Evolutionary conservation across 176 grass and related monocot species (phyloP), one percentile per base, ranked within the genome.

Genomic region (Cenchrus americanus): DNA sequence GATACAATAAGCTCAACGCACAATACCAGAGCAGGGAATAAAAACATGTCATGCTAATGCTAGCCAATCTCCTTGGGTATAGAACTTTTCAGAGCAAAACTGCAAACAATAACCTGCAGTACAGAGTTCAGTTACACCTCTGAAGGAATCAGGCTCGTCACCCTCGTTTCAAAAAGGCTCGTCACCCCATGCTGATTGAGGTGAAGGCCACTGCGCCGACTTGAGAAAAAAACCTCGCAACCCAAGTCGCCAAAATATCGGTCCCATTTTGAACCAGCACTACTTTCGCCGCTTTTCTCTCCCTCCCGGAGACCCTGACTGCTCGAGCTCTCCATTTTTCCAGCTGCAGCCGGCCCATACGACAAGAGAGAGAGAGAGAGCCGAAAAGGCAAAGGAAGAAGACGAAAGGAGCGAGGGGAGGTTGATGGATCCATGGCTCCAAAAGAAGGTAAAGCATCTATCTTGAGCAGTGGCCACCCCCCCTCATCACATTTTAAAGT

Each of bases 391-490:
- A 24, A 23, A 26, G 62, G 62, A 50, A 42, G n/a, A 66, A 42
- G n/a, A 66, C 27, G 37, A 13, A 49, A 10, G 47, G 47, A 13
- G 47, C 47, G 13, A 49, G 47, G 10, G 47, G 47, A 2, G 43
- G 47, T 53, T 4, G 48, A 59, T 85, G 76, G 61, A 43, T 5
- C 48, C 58, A 66, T 85, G 75, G 54, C 89, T 71, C 89, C 30
- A 69, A 85, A 92, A 76, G 77, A 89, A 89, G 89, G 77, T 21
- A 94, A 94, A 92, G 92, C 22, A 92, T 89, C 81, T 51, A 59
- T 59, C 57, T 22, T 8, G 0, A 1, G 42, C 40, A 67, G 83
- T 68, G 68, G 11, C 6, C 59, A 14, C 42, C 42, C 13, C 13
- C 58, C 7, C 0, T 8, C 19, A 0, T 9, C 19, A 23, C 70